These are phyloP conservation scores for Lentinula detonsa DNA, from an alignment of 768 basidiomycete genomes.

Conservation along the genomic window DNA sequence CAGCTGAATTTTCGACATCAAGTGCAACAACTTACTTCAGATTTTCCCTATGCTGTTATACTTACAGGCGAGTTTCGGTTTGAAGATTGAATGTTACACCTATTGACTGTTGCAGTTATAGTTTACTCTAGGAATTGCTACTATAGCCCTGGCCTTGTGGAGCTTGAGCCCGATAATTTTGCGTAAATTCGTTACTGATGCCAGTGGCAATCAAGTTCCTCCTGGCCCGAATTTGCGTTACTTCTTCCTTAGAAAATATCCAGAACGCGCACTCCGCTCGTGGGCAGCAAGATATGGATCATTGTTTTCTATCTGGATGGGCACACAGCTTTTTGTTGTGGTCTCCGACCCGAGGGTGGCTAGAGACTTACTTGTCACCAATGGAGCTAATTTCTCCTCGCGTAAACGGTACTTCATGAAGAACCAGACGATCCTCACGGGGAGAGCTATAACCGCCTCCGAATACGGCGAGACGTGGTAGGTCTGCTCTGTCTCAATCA, in stretches of 20 bases:
- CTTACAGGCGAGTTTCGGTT: too few relatives aligned
- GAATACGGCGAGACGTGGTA: conserved; percentile 20
- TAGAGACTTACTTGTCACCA: conserved; percentile 17
- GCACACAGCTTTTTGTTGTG: conserved; percentile 19
- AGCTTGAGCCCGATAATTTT: conserved; percentile 1
- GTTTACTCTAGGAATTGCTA: too few relatives aligned
- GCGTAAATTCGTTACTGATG: neutral
- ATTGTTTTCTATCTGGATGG: conserved; percentile 20
- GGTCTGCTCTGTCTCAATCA: neutral
- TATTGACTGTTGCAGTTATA: too few relatives aligned
- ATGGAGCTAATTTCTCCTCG: conserved; percentile 19
- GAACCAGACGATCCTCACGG: conserved; percentile 18
- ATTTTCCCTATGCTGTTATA: too few relatives aligned
- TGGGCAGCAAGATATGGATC: conserved; percentile 17
- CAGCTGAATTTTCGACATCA: too few relatives aligned
- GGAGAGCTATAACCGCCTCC: conserved; percentile 19
- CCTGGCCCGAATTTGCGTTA: conserved; percentile 18
- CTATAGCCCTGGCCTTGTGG: neutral
- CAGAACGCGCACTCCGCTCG: conserved; percentile 13
- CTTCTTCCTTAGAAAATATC: conserved; percentile 15
- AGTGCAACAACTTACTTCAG: too few relatives aligned
- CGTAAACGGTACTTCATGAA: conserved; percentile 21
- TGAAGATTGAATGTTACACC: too few relatives aligned
- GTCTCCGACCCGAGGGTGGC: conserved; percentile 18
- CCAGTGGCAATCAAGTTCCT: conserved; percentile 10